Conservation (phyloP, 495 filamentous ascomycete species). For the Penicillium egyptiacum region DNA sequence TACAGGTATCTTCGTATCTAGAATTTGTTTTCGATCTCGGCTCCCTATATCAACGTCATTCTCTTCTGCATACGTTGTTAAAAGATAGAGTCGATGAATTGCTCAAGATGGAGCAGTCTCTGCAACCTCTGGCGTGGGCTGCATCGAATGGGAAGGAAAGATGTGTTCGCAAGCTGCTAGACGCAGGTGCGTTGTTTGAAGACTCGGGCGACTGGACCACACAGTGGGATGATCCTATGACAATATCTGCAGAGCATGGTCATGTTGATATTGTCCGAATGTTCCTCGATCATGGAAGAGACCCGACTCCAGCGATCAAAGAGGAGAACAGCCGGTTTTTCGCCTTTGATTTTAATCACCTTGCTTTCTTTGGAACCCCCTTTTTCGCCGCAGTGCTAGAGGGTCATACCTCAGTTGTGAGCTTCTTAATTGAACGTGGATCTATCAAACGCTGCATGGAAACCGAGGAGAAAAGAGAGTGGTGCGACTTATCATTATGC, state of each 20-base stretch:
- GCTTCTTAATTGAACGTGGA: conserved; percentile 8
- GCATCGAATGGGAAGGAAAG: conserved; percentile 1
- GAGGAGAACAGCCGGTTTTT: no score
- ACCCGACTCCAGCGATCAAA: background rate
- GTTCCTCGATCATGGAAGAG: conserved; percentile 7
- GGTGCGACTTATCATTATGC: background rate
- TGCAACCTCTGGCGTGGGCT: background rate
- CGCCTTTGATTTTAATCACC: background rate
- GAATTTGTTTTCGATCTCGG: background rate
- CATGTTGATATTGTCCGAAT: conserved; percentile 6
- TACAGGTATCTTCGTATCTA: background rate
- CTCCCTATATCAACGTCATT: background rate
- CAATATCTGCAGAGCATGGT: conserved; percentile 6
- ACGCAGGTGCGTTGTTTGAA: background rate
- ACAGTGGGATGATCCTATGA: conserved; percentile 4
- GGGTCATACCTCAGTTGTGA: conserved; percentile 10
- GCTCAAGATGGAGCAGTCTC: background rate
- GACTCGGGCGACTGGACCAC: no score
- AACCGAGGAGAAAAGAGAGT: background rate
- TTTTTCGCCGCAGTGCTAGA: background rate
- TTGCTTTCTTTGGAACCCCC: background rate
- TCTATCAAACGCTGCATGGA: background rate
- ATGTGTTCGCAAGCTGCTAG: conserved; percentile 9
- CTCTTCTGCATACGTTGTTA: background rate
- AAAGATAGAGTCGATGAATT: background rate